A percentile compares a stretch with the other conserved stretches of the same genome.
Evolutionary conservation across 345 rosid species (phyloP).

Genomic region (Jatropha curcas): DNA sequence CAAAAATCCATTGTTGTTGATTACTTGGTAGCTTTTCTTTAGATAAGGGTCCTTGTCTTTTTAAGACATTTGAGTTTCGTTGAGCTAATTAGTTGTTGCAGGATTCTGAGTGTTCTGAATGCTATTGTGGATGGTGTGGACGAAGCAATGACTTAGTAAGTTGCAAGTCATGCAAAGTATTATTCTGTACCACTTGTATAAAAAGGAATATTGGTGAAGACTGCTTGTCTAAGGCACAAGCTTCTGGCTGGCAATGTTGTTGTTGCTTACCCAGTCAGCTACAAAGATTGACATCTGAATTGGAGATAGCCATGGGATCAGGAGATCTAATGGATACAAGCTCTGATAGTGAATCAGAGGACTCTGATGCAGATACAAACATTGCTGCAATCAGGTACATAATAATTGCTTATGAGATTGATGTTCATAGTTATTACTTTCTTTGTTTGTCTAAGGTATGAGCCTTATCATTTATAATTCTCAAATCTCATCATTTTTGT

Average conservation of each 20-base stretch:
- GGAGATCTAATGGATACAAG: constrained; percentile 39
- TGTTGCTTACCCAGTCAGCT: constrained; percentile 76
- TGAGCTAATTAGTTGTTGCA: constrained; percentile 37
- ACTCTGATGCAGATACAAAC: constrained; percentile 54
- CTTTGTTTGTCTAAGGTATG: neutral
- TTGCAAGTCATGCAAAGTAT: constrained; percentile 73
- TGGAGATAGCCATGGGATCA: constrained; percentile 70
- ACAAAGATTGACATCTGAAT: constrained; percentile 57
- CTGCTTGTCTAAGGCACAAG: constrained; percentile 56
- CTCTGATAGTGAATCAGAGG: constrained; percentile 70
- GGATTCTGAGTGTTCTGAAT: constrained; percentile 65
- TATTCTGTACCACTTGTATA: constrained; percentile 74
- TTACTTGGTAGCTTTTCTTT: neutral
- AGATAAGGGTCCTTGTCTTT: neutral
- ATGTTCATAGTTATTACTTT: neutral
- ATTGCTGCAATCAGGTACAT: constrained; percentile 53
- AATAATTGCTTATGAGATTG: neutral
- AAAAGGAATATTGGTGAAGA: constrained; percentile 78
- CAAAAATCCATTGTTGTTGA: neutral
- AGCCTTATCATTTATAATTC: constrained; percentile 24
- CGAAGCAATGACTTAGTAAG: constrained; percentile 57
- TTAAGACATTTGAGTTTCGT: constrained; percentile 16
- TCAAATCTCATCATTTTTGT: constrained; percentile 23
- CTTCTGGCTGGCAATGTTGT: constrained; percentile 85
- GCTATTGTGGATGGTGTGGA: constrained; percentile 96